Base-by-base conservation (phyloP, 1,139 yeast species). In the Candida pseudoviswanathii region DNA sequence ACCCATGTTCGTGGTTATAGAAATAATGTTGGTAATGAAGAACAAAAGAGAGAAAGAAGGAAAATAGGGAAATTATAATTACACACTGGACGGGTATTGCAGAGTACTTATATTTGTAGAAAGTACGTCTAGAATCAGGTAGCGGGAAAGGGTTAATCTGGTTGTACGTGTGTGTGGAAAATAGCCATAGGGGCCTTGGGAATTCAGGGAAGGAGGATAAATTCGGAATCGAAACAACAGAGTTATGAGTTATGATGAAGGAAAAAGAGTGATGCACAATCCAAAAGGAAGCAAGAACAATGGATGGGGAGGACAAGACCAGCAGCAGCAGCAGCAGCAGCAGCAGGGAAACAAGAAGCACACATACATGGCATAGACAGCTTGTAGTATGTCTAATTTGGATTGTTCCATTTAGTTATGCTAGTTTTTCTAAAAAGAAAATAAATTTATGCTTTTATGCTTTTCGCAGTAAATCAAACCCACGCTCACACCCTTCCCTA, bases 351-450 rank as follows among this genome's bases (percentile, higher is more conserved):
- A 16, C 16, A 16, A 16, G 16, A 16, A 16, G 16, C 16, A 16
- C 16, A 16, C 16, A 16, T 16, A 16, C 16, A 16, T 16, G 2
- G 6, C 11, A 7, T 31, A 33, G 3, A 4, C 9, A 33, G 22
- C 3, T 33, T 33, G 21, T 33, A 16, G 24, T 22, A 24, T 10
- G 27, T 37, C 6, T 10, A 24, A n/a, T 9, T 25, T 25, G 30
- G 16, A 37, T 37, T 37, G 41, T 37, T 37, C 30, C 41, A 37
- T 24, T 37, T 37, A 25, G 30, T 37, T 37, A 37, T 37, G 41
- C 41, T 4, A 37, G 10, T 9, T 24, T 22, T 36, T 24, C 5
- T 21, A 16, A 16, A 16, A 16, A 16, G 16, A 16, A 16, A 16
- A 16, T 16, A 16, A 16, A 16, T 33, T 11, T 33, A 24, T 22